Evolutionary conservation across 768 basidiomycete genomes (phyloP).

Genomic region (Tubosaeta brunneosetosa): DNA sequence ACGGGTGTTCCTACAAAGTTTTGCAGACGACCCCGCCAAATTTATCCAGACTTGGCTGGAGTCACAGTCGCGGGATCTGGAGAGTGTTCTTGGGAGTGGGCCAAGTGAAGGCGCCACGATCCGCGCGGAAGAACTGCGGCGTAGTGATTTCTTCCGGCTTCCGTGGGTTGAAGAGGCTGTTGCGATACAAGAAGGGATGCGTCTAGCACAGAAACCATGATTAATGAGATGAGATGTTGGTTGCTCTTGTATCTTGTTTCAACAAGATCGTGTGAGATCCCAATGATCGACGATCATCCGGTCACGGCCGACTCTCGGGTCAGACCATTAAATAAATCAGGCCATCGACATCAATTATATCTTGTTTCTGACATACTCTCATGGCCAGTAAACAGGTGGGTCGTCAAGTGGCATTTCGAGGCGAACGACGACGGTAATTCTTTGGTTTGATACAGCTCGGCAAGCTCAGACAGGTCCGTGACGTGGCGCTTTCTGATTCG

Average conservation of each 20-base stretch:
- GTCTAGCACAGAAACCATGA: constrained; percentile 52
- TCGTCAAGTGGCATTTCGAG: background rate
- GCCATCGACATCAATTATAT: background rate
- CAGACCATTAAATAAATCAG: constrained; percentile 12
- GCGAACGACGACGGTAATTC: background rate
- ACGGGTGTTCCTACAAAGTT: constrained; percentile 78
- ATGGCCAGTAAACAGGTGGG: constrained; percentile 70
- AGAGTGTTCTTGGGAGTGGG: constrained; percentile 85
- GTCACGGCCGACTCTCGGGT: constrained; percentile 9
- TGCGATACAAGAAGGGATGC: constrained; percentile 76
- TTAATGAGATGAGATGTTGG: background rate
- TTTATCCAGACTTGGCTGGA: constrained; percentile 91
- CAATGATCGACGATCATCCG: constrained; percentile 8
- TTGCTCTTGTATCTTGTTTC: background rate
- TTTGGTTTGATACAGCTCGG: constrained; percentile 49
- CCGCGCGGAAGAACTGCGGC: constrained; percentile 80
- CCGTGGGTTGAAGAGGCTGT: constrained; percentile 92
- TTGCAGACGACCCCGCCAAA: constrained; percentile 69
- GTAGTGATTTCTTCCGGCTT: constrained; percentile 87
- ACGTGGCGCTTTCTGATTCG: background rate
- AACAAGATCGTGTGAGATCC: background rate
- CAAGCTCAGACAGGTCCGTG: constrained; percentile 67
- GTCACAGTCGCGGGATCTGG: constrained; percentile 87
- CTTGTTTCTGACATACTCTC: background rate
- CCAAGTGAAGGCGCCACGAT: constrained; percentile 74